phyloP scores from a whole-genome alignment of 2,329 filamentous ascomycete species.

The Cordyceps tenuipes region DNA sequence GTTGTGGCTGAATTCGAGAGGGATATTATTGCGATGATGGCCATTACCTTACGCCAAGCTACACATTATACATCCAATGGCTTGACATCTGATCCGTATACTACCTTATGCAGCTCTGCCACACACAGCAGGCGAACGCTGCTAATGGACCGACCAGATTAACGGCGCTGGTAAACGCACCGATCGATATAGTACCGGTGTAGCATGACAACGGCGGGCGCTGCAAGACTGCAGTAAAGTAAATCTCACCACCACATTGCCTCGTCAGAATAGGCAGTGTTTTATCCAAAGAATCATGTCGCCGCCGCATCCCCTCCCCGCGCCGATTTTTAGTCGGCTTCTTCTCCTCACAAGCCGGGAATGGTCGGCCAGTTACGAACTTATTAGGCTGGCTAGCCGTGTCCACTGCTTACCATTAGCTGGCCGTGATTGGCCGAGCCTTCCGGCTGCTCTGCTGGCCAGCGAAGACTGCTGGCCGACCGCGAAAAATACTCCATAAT shows the following conservation, averaged over 20 bases:
- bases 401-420: slow-evolving; percentile 6
- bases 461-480: neutral
- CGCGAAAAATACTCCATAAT: slow-evolving; percentile 4
- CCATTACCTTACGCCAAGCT: too few species aligned
- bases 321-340: neutral
- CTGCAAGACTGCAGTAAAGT: neutral
- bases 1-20: too few species aligned
- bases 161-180: neutral
- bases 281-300: neutral
- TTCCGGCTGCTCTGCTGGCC: neutral
- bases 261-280: neutral
- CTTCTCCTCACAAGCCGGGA: neutral
- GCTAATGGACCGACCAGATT: neutral
- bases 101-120: too few species aligned
- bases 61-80: too few species aligned
- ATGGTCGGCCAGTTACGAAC: slow-evolving; percentile 6
- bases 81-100: too few species aligned
- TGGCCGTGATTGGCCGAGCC: slow-evolving; percentile 1
- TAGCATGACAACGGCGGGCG: neutral
- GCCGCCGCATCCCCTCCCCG: neutral
- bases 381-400: neutral
- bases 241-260: too few species aligned
- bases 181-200: neutral
- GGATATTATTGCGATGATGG: too few species aligned
- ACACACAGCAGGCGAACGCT: too few species aligned